Conservation (phyloP, 345 rosid genomes). For the Punica granatum region DNA sequence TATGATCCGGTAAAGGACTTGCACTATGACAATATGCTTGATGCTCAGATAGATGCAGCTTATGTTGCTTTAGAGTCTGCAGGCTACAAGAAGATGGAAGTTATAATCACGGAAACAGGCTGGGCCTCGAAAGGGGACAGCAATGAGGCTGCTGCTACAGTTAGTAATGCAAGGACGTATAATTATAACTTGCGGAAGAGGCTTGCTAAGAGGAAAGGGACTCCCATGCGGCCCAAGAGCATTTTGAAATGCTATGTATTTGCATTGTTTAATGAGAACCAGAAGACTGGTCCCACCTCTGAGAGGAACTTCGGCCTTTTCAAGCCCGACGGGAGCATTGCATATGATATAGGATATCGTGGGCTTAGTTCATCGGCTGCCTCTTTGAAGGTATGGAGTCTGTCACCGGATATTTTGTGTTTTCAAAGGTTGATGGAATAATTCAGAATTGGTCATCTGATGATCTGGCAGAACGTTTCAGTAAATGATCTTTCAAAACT, state of each 20-base stretch:
- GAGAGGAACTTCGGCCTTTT: constrained; percentile 89
- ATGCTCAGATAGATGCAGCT: constrained; percentile 96
- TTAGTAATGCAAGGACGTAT: constrained; percentile 70
- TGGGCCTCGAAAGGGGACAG: constrained; percentile 91
- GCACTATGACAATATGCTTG: constrained; percentile 95
- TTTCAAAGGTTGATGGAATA: neutral
- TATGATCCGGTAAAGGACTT: constrained; percentile 57
- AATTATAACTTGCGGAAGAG: constrained; percentile 88
- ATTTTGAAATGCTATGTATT: constrained; percentile 79
- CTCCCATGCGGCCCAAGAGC: constrained; percentile 74
- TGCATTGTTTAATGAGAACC: constrained; percentile 82
- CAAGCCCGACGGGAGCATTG: constrained; percentile 85
- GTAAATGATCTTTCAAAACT: neutral
- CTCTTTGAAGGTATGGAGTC: constrained; percentile 57
- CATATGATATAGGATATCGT: constrained; percentile 75
- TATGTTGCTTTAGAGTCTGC: constrained; percentile 82
- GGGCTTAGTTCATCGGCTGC: constrained; percentile 71
- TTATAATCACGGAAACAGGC: constrained; percentile 87
- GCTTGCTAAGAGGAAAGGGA: constrained; percentile 92
- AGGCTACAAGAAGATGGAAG: constrained; percentile 80
- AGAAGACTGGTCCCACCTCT: constrained; percentile 75
- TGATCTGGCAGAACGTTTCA: neutral
- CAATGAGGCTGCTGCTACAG: constrained; percentile 83
- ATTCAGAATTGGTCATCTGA: neutral
- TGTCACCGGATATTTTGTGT: constrained; percentile 7